phyloP scores from a whole-genome alignment of 2,329 filamentous ascomycete species.

The Fusarium siculi region DNA sequence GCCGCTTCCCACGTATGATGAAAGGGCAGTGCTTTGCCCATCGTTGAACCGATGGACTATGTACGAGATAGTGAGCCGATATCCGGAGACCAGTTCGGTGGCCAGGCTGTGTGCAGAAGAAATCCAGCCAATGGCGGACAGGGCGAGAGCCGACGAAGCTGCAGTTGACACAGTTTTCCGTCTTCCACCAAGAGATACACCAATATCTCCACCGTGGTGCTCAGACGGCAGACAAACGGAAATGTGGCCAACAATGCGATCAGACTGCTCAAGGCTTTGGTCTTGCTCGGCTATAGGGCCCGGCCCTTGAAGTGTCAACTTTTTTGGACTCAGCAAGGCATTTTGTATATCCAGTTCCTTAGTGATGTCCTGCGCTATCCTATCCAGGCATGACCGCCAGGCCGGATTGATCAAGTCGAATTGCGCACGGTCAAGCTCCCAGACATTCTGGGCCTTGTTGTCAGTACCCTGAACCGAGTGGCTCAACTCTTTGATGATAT shows the following conservation, averaged over 20 bases:
- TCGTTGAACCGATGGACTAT: neutral
- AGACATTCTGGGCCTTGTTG: conserved; percentile 1
- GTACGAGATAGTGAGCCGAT: conserved; percentile 26
- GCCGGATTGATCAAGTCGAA: conserved; percentile 24
- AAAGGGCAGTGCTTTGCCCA: neutral
- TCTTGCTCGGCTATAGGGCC: neutral
- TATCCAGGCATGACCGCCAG: conserved; percentile 10
- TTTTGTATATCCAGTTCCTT: neutral
- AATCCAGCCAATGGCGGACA: conserved; percentile 23
- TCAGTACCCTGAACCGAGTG: neutral
- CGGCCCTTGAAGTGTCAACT: conserved; percentile 15
- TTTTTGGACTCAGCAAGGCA: neutral
- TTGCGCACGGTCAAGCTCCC: conserved; percentile 19
- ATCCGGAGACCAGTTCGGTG: conserved; percentile 10
- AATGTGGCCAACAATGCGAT: conserved; percentile 5
- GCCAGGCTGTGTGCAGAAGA: neutral
- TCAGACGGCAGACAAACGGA: conserved; percentile 21
- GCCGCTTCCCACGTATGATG: neutral
- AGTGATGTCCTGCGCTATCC: neutral
- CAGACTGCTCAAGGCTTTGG: neutral
- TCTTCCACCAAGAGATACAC: conserved; percentile 7
- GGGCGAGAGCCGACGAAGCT: conserved; percentile 9
- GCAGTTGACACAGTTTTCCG: neutral
- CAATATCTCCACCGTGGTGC: conserved; percentile 21
- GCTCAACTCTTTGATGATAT: conserved; percentile 12